Evolutionary conservation across 108 stramenopile genomes (phyloP), one percentile per base, ranked within the genome.

Genomic region (Discostella stelligeroides): DNA sequence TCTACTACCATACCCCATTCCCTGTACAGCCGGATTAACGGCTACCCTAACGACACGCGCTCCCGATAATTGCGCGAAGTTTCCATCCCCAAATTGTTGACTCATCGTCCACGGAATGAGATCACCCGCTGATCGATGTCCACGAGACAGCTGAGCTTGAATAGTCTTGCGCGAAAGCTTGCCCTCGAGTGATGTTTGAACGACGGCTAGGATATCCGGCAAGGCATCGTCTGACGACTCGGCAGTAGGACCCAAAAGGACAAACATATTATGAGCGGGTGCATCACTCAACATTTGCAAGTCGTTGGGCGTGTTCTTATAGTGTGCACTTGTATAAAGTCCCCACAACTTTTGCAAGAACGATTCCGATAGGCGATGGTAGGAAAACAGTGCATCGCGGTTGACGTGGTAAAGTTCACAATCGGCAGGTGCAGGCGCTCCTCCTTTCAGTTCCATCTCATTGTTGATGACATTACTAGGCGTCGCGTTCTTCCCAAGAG

Each of bases 51-150:
- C 99, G 45, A 99, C 75, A 14, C 99, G 82, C 6, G 98, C 99
- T 27, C 99, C 99, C 50, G 91, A 92, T 61, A 99, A 78, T 56
- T 91, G 86, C 10, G 96, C 97, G 73, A 98, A 96, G 37, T 94
- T 94, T 12, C 86, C 82, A 86, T 98, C 99, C 46, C 98, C 95
- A 85, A 98, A 99, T 77, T 99, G 99, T 73, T 99, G 99, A 37
- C 94, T 85, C 50, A 99, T 82, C n/a, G 97, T 99, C 99, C 99
- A 99, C 4, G 99, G 99, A 72, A 99, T 98, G 42, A 99, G 73
- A 85, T 99, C 99, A 11, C 98, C 99, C 1, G 95, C 91, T 2
- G 95, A 92, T 24, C 98, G 80, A 71, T 98, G 94, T 2, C 99
- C 99, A 21, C 95, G 71, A 13, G 93, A 87, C 15, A 99, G 78